Evolutionary conservation across 2,329 filamentous ascomycete species (phyloP), one percentile per base, ranked within the genome.

Genomic region (Ramichloridium luteum): DNA sequence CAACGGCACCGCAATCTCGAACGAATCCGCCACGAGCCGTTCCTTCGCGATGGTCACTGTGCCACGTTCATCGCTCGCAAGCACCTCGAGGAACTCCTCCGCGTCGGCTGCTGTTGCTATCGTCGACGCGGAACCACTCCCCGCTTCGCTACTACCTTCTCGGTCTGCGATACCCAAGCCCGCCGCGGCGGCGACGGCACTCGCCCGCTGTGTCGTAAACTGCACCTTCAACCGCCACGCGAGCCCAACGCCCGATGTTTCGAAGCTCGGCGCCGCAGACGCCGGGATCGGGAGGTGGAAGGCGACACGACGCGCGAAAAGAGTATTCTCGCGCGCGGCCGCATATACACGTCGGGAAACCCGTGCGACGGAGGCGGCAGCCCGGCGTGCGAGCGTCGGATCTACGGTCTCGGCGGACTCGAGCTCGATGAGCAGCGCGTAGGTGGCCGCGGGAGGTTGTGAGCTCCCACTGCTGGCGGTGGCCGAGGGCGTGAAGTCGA

Each of bases 211-310:
- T 13, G 88, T 88, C 15, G 93, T 85, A 57, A 98, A 98, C 58
- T 96, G 86, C 36, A 98, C 74, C 1, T 83, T 68, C 18, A 98
- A 64, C 54, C 80, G 81, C 90, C 90, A 98, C 44, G 84, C 80
- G 15, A 94, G 63, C 41, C 73, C 80, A 3, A 98, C 73, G 2
- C 86, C 86, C 39, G 76, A 93, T 0, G 90, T 98, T 28, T 92
- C 71, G 45, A 98, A 93, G 41, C 90, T 85, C 0, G 90, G 90
- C 1, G 86, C 93, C 0, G 83, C 85, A 10, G 68, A 69, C 12
- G 80, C 70, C 0, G 90, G 90, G 29, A 98, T 85, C 0, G 82
- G 80, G 0, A 85, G 80, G 6, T 68, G 77, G 49, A 96, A 94
- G 5, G 81, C 74, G 13, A 88, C 67, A 30, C 84, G 70, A 5